Conservation (phyloP, 2,329 filamentous ascomycete species). For the Venturia carpophila region DNA sequence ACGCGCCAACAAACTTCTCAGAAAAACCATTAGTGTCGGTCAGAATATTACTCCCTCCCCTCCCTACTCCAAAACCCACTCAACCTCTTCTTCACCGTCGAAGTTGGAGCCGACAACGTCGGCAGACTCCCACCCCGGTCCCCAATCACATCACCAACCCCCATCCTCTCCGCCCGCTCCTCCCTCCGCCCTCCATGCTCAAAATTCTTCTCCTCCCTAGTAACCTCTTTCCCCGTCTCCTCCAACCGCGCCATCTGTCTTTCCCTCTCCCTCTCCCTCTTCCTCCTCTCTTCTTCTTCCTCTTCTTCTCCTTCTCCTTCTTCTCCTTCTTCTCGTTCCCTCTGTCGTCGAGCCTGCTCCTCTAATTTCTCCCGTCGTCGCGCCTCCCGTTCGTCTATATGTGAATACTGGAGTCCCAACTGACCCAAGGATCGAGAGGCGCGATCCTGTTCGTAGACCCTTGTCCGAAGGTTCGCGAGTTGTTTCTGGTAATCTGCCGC, state of each 20-base stretch:
- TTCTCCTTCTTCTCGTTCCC: neutral
- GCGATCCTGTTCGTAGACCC: neutral
- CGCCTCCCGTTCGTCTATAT: neutral
- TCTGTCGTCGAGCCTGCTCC: too few relatives aligned
- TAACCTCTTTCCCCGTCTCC: neutral
- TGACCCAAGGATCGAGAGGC: neutral
- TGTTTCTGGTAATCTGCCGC: neutral
- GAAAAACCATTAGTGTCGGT: too few relatives aligned
- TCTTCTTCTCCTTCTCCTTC: neutral
- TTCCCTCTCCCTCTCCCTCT: too few relatives aligned
- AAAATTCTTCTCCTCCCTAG: neutral
- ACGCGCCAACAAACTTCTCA: too few relatives aligned
- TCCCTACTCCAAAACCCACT: neutral
- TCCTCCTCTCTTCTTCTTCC: too few relatives aligned
- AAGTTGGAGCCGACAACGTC: neutral
- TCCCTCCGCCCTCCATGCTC: neutral
- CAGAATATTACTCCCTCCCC: neutral
- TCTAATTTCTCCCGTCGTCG: neutral
- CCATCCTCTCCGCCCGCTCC: neutral
- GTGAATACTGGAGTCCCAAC: neutral
- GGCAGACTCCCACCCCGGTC: neutral
- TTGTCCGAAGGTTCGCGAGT: neutral
- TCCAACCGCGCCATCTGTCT: neutral
- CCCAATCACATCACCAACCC: neutral
- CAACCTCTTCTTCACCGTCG: neutral